These are phyloP conservation scores for Colletotrichum noveboracense DNA, from an alignment of 2,329 filamentous ascomycete species.

Conservation along the genomic window DNA sequence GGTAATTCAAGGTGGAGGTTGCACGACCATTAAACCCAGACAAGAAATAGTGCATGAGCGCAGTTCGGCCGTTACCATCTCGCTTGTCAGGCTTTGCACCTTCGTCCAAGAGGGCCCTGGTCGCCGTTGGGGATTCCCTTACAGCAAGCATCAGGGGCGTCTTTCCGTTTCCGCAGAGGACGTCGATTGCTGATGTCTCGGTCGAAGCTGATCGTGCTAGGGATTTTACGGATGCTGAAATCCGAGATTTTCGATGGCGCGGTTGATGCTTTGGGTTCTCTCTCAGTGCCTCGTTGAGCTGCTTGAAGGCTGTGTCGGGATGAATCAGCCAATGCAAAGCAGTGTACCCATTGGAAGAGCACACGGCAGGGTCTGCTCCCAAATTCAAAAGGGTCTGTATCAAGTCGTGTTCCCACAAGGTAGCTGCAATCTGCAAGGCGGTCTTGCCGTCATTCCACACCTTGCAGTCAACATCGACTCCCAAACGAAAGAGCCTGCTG, in stretches of 20 bases:
- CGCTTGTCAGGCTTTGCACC: constrained; percentile 73
- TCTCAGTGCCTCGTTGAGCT: background rate
- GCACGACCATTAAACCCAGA: background rate
- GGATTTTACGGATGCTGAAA: background rate
- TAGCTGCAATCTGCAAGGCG: background rate
- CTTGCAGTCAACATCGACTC: background rate
- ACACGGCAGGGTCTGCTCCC: background rate
- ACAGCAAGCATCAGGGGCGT: background rate
- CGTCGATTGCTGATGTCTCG: background rate
- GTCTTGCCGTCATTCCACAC: background rate
- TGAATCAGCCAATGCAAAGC: constrained; percentile 61
- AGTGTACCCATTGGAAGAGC: background rate
- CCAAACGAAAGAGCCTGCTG: background rate
- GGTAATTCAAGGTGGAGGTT: background rate
- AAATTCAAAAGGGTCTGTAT: background rate
- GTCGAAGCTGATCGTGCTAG: background rate
- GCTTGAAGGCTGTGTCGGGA: constrained; percentile 64
- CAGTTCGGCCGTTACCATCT: background rate
- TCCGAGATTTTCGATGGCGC: background rate
- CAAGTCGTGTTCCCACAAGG: background rate
- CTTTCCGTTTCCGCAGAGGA: background rate
- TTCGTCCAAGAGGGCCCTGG: constrained; percentile 89
- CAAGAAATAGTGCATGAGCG: background rate
- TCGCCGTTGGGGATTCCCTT: background rate
- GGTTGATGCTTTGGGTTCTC: background rate